phyloP scores from a whole-genome alignment of 2,329 filamentous ascomycete species.

The Aureobasidium sp. region DNA sequence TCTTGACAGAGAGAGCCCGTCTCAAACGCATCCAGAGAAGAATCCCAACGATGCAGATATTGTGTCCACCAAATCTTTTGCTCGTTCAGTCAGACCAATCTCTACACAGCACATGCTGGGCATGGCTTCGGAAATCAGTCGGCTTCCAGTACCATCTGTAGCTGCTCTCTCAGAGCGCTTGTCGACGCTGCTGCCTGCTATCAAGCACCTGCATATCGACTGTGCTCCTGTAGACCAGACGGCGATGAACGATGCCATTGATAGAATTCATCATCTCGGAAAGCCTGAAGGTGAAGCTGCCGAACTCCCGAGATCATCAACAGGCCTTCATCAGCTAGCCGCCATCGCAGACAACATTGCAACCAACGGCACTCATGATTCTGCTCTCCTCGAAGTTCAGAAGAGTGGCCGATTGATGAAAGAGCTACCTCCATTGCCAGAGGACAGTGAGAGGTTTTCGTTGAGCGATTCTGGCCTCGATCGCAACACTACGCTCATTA shows the following conservation, averaged over 20 bases:
- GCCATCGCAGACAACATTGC: conserved; percentile 33
- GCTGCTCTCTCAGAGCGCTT: conserved; percentile 39
- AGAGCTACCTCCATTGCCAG: conserved; percentile 31
- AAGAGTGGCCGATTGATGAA: conserved; percentile 26
- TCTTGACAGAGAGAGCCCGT: neutral
- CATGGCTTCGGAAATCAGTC: conserved; percentile 38
- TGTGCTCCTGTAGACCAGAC: conserved; percentile 30
- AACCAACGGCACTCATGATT: conserved; percentile 32
- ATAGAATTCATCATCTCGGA: conserved; percentile 27
- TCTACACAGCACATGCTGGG: conserved; percentile 37
- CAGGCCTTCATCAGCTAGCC: conserved; percentile 32
- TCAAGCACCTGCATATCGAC: conserved; percentile 35
- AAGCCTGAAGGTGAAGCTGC: conserved; percentile 22
- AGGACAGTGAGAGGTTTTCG: conserved; percentile 15
- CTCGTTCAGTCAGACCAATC: conserved; percentile 23
- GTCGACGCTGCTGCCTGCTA: conserved; percentile 39
- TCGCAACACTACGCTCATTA: conserved; percentile 4
- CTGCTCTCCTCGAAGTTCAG: conserved; percentile 19
- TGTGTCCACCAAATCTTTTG: conserved; percentile 1
- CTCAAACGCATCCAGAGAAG: neutral
- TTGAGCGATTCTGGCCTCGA: conserved; percentile 10
- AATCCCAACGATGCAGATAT: conserved; percentile 1
- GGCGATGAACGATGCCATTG: conserved; percentile 32
- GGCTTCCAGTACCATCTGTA: conserved; percentile 41
- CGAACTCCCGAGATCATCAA: conserved; percentile 26